Base-by-base conservation (phyloP, 2,329 filamentous ascomycete genomes). In the Pyrenochaeta sp. region DNA sequence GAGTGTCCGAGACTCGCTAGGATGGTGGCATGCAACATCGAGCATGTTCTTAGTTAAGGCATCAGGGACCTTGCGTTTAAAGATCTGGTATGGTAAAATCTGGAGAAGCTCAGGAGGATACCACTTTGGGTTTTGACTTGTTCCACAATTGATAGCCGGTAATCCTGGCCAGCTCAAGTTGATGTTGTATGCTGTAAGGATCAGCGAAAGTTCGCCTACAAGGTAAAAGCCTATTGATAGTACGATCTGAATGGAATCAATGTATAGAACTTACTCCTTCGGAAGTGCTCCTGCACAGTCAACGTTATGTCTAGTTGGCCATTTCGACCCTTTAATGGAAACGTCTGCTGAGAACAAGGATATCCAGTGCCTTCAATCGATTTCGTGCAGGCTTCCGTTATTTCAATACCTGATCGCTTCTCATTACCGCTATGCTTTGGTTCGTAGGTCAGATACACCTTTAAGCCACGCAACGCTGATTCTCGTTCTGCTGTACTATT, bases 31-130 rank as follows among this genome's bases (percentile, higher is more conserved):
- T n/a, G 67, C 63, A 14, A 47, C 15, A 9, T 51, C 27, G 6
- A 66, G 30, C 64, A 69, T 68, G 3, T 7, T 14, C 3, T 21
- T n/a, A 1, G 56, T 56, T 3, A 66, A 27, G 5, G 15, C 14
- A n/a, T 58, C 59, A 1, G 64, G 64, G 18, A 68, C 44, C 17
- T 40, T 49, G 9, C 51, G 42, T 27, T 50, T 60, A 42, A 58
- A 66, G 4, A 60, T 20, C 52, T 67, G 63, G 29, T 61, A 62
- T 1, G 63, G 60, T 3, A 68, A 14, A 18, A 69, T 66, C 7
- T 35, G 45, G 12, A 57, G 50, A 10, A 49, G 27, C 18, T 64
- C 50, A 11, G 41, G 36, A 7, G 50, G 45, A 29, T 54, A 53
- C 32, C 56, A 60, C 15, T 51, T 43, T 7, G 48, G 42, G 10